Evolutionary conservation across 1,284 basidiomycete species (phyloP), one percentile per base, ranked within the genome.

Genomic region (Ustilago cynodontis): DNA sequence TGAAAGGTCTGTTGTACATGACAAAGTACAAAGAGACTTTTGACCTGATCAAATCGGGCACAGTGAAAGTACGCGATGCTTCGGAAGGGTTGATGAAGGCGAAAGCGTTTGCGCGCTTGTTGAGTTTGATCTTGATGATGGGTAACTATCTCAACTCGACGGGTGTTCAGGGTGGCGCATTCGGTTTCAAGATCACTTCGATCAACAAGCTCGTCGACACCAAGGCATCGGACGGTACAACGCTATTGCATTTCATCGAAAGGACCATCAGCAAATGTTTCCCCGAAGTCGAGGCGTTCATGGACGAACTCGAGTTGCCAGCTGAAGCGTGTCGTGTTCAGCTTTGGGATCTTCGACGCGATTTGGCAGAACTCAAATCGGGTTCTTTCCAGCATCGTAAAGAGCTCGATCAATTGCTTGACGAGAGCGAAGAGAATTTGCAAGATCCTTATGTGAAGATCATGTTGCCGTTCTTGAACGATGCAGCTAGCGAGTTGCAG

Each of bases 201-300:
- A 97, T 99, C 88, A 99, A 99, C 88, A 95, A 95, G 89, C 89
- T 99, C 57, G 96, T 98, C 47, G 97, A 99, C 83, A 99, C 96
- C 3, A 99, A 99, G 87, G 97, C 95, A 2, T 77, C 69, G 8
- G 85, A 86, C 90, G 94, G 63, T 92, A 95, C 85, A 93, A 99
- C 96, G 0, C 89, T 99, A 45, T 88, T 99, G 9, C 96, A 99
- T 86, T 98, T 98, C 88, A 87, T 98, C 58, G 95, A 98, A 85
- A 90, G 92, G 59, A 96, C 94, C 0, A 91, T 99, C 6, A 89
- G 91, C 11, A 92, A 92, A 80, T 92, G 95, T 81, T 98, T 98
- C 88, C 92, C 92, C 11, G 89, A 92, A 41, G 93, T 97, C 88
- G 93, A 94, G 82, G 89, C 89, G 2, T 99, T 98, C 87, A 86